Percentiles rank a stretch among this genome's conserved stretches.
Conservation (phyloP, 805 yeast species). For the Hanseniaspora pseudoguilliermondii region DNA sequence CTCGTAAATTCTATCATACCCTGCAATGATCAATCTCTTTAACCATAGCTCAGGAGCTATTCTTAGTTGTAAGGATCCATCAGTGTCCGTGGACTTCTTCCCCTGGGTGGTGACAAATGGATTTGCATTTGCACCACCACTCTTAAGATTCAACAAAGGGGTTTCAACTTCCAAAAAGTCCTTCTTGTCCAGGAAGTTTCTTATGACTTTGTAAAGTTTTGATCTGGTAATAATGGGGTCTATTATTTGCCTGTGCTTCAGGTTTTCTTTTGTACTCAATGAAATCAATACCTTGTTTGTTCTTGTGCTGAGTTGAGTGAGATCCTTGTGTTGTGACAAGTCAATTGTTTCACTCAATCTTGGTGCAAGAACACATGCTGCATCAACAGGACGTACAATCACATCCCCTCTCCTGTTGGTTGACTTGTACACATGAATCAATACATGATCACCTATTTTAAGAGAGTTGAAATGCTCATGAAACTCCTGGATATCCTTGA, state of each 20-base stretch:
- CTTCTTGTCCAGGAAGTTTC: slow-evolving; percentile 41
- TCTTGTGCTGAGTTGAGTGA: not conserved
- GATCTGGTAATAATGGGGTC: slow-evolving; percentile 11
- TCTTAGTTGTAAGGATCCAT: slow-evolving; percentile 41
- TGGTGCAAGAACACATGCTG: not conserved
- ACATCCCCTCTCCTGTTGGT: not conserved
- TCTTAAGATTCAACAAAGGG: slow-evolving; percentile 59
- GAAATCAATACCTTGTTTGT: slow-evolving; percentile 4
- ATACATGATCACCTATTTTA: slow-evolving; percentile 7
- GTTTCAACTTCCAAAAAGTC: slow-evolving; percentile 78
- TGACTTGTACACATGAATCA: not conserved
- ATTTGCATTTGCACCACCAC: slow-evolving; percentile 87
- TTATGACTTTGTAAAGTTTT: slow-evolving; percentile 39
- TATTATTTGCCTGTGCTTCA: not conserved
- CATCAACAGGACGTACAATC: not conserved
- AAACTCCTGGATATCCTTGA: not conserved
- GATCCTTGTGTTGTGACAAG: not conserved
- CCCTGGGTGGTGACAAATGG: slow-evolving; percentile 54
- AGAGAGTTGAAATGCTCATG: slow-evolving; percentile 1
- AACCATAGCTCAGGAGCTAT: slow-evolving; percentile 96
- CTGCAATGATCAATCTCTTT: slow-evolving; percentile 67
- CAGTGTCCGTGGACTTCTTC: slow-evolving; percentile 22
- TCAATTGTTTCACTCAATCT: not conserved
- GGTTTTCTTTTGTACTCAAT: not conserved
- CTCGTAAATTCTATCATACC: slow-evolving; percentile 78